These are phyloP conservation scores for Ilyonectria mors-panacis DNA, from an alignment of 2,329 filamentous ascomycete species.

Conservation along the genomic window DNA sequence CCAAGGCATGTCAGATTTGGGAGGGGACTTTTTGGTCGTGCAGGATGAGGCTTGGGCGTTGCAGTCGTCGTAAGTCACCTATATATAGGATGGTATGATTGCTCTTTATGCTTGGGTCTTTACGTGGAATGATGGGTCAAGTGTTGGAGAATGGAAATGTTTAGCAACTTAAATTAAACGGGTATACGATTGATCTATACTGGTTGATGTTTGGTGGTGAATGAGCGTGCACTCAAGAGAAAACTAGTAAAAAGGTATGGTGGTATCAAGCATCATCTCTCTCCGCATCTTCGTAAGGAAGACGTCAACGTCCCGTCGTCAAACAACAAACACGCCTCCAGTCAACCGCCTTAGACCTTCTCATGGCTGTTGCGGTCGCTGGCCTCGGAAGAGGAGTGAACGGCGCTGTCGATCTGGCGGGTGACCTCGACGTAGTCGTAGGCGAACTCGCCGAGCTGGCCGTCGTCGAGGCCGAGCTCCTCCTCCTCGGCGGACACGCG, in stretches of 20 bases:
- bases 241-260: slow-evolving; percentile 15
- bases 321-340: neutral
- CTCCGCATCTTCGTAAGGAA: slow-evolving; percentile 13
- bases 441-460: slow-evolving; percentile 85
- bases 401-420: slow-evolving; percentile 70
- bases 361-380: slow-evolving; percentile 49
- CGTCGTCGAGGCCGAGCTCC: slow-evolving; percentile 79
- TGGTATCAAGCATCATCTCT: slow-evolving; percentile 30
- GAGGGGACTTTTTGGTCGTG: neutral
- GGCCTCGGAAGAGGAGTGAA: slow-evolving; percentile 39
- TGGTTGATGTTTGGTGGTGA: slow-evolving; percentile 9
- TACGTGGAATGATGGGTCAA: neutral
- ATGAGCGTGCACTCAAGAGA: slow-evolving; percentile 1
- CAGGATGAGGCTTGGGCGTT: neutral
- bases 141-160: neutral
- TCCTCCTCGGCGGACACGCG: slow-evolving; percentile 78
- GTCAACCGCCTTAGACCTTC: slow-evolving; percentile 42
- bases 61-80: neutral
- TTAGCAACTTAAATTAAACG: slow-evolving; percentile 20
- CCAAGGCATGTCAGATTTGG: neutral
- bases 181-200: slow-evolving; percentile 23
- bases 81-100: neutral
- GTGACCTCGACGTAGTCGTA: slow-evolving; percentile 85
- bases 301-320: neutral
- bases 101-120: neutral